phyloP scores from a whole-genome alignment of 106 monocot genomes.

The Allium fistulosum region DNA sequence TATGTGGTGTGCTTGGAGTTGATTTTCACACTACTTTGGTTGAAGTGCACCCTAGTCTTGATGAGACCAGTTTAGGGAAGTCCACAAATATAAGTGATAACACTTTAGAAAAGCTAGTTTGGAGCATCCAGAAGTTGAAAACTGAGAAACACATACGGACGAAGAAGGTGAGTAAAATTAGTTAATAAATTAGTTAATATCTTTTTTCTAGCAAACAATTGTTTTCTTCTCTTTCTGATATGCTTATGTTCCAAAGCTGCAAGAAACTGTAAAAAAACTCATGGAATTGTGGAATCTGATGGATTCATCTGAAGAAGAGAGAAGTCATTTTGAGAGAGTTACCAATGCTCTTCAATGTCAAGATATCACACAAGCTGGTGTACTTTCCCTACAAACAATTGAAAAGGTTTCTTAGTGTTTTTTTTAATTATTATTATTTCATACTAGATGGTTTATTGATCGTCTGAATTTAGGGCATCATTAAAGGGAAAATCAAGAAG shows the following conservation, averaged over 20 bases:
- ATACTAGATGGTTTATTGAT: no score
- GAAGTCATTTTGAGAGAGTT: conserved; percentile 22
- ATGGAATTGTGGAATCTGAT: conserved; percentile 77
- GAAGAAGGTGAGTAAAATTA: conserved; percentile 41
- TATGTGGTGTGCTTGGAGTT: conserved; percentile 68
- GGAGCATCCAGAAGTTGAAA: conserved; percentile 46
- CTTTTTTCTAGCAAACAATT: no score
- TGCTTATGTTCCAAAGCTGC: conserved; percentile 41
- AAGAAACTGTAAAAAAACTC: conserved; percentile 39
- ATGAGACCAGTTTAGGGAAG: conserved; percentile 32
- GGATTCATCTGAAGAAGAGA: conserved; percentile 74
- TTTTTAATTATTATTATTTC: background rate
- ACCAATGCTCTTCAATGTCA: conserved; percentile 12
- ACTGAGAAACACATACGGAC: conserved; percentile 51
- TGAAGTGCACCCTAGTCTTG: conserved; percentile 73
- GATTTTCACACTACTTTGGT: conserved; percentile 61
- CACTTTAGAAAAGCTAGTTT: conserved; percentile 61
- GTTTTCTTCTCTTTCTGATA: background rate
- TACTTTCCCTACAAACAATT: conserved; percentile 60
- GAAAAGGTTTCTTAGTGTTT: conserved; percentile 40
- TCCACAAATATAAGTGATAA: conserved; percentile 70
- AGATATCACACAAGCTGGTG: conserved; percentile 27
- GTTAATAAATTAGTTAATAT: background rate
- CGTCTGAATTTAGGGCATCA: no score
- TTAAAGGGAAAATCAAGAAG: no score